Evolutionary conservation across 352 stramenopile species (phyloP).

Genomic region (Pythium coloratum): DNA sequence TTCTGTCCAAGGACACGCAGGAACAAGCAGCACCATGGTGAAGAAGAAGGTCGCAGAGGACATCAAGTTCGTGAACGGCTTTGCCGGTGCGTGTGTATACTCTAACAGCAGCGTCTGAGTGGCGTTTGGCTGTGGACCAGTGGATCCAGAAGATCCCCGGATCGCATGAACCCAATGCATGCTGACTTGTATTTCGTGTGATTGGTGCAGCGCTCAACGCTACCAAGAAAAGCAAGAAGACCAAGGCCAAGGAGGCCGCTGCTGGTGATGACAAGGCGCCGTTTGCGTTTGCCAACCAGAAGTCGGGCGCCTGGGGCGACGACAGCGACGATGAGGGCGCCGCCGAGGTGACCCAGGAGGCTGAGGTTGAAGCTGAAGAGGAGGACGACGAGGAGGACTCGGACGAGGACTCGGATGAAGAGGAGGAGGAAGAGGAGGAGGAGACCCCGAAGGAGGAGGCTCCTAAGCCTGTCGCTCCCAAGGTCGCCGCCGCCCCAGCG

Average conservation of each 20-base stretch:
- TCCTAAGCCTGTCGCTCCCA: slow-evolving; percentile 26
- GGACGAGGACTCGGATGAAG: slow-evolving; percentile 33
- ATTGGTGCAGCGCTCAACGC: slow-evolving; percentile 40
- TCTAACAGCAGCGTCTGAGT: not conserved
- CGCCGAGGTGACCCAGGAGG: slow-evolving; percentile 31
- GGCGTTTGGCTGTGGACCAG: not conserved
- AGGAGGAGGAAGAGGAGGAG: slow-evolving; percentile 55
- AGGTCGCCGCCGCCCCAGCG: slow-evolving; percentile 32
- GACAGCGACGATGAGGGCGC: slow-evolving; percentile 76
- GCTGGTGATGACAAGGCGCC: slow-evolving; percentile 45
- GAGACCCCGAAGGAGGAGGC: slow-evolving; percentile 19
- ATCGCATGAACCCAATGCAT: not conserved
- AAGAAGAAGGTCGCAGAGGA: slow-evolving; percentile 28
- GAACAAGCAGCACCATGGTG: slow-evolving; percentile 12
- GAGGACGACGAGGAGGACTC: slow-evolving; percentile 46
- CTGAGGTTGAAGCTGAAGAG: slow-evolving; percentile 28
- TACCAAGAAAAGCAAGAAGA: slow-evolving; percentile 75
- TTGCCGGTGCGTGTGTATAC: slow-evolving; percentile 22
- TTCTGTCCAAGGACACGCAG: not conserved
- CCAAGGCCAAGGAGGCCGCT: slow-evolving; percentile 35
- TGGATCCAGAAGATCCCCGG: not conserved
- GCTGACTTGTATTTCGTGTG: not conserved
- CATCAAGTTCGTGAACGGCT: slow-evolving; percentile 28
- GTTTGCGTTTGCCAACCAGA: slow-evolving; percentile 72
- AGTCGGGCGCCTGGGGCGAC: slow-evolving; percentile 65